phyloP scores from a whole-genome alignment of 331 rosid genomes.

The Phaseolus coccineus region DNA sequence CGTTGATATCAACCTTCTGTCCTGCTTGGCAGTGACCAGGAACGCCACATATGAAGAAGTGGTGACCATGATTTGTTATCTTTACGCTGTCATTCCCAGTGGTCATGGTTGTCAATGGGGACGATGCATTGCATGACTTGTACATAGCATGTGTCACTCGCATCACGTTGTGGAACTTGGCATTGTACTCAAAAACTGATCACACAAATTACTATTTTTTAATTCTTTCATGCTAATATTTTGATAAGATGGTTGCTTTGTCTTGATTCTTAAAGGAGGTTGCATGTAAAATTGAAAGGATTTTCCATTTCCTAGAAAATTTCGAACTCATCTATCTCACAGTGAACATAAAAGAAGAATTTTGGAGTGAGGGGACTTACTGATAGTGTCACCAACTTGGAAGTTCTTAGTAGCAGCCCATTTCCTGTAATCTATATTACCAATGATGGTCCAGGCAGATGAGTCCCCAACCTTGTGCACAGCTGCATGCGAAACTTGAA shows the following conservation, averaged over 20 bases:
- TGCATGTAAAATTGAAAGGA: not conserved
- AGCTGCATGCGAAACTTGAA: slow-evolving; percentile 52
- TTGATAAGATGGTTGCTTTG: not conserved
- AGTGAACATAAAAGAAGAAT: not conserved
- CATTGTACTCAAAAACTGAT: slow-evolving; percentile 64
- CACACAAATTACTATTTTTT: slow-evolving; percentile 3
- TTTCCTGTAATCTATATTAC: slow-evolving; percentile 57
- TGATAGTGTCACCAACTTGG: slow-evolving; percentile 63
- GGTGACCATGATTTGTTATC: slow-evolving; percentile 64
- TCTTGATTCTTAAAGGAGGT: slow-evolving; percentile 1
- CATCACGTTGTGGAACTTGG: slow-evolving; percentile 80
- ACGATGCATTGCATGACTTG: slow-evolving; percentile 65
- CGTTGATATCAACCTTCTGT: slow-evolving; percentile 81
- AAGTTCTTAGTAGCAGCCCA: slow-evolving; percentile 70
- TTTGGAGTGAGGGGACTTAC: slow-evolving; percentile 52
- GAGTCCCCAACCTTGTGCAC: slow-evolving; percentile 76
- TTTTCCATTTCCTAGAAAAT: not conserved
- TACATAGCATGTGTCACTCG: slow-evolving; percentile 70
- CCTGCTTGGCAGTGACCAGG: slow-evolving; percentile 86
- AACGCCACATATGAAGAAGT: slow-evolving; percentile 72
- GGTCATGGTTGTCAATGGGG: slow-evolving; percentile 53
- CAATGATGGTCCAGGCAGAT: slow-evolving; percentile 72
- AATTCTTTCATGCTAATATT: not conserved
- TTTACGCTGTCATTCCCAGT: slow-evolving; percentile 70
- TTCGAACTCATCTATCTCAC: not conserved